phyloP scores from a whole-genome alignment of 371 early-diverging fungal genomes.

The Agmasoma carcini region DNA sequence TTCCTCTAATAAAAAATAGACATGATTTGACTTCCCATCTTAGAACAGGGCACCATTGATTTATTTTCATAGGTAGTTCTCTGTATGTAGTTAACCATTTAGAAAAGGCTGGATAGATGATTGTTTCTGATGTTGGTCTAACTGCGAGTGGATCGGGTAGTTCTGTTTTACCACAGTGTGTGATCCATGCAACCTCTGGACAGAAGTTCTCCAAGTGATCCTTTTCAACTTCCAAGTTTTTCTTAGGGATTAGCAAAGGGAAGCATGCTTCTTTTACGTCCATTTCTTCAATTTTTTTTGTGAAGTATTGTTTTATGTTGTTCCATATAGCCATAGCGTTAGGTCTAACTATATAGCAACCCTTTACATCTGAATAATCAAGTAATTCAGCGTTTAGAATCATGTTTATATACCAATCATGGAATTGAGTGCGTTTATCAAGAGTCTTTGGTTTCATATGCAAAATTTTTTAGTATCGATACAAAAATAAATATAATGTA shows the following conservation, averaged over 20 bases:
- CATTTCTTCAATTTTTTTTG: conserved; percentile 67
- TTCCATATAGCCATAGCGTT: conserved; percentile 91
- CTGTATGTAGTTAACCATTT: conserved; percentile 95
- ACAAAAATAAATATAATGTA: conserved; percentile 56
- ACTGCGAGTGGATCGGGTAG: conserved; percentile 91
- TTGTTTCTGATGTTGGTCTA: conserved; percentile 97
- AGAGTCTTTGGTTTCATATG: too few relatives aligned
- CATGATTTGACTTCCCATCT: conserved; percentile 99
- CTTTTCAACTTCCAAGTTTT: conserved; percentile 81
- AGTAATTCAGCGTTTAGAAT: conserved; percentile 82
- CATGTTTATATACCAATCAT: conserved; percentile 56
- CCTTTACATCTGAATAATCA: conserved; percentile 93
- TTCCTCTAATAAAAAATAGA: conserved; percentile 88
- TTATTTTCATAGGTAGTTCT: conserved; percentile 87
- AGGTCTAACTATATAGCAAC: conserved; percentile 96
- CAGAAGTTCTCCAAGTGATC: conserved; percentile 96
- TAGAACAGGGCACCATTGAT: conserved; percentile 99
- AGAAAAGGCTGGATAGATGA: conserved; percentile 96
- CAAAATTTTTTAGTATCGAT: conserved; percentile 5
- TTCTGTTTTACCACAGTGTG: conserved; percentile 72
- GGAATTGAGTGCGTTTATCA: too few relatives aligned
- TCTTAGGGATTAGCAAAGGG: conserved; percentile 92
- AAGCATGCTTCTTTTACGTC: conserved; percentile 94
- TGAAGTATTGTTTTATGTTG: conserved; percentile 68
- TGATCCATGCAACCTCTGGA: conserved; percentile 99